Conservation (phyloP, 306 rosid genomes). For the Quillaja saponaria region DNA sequence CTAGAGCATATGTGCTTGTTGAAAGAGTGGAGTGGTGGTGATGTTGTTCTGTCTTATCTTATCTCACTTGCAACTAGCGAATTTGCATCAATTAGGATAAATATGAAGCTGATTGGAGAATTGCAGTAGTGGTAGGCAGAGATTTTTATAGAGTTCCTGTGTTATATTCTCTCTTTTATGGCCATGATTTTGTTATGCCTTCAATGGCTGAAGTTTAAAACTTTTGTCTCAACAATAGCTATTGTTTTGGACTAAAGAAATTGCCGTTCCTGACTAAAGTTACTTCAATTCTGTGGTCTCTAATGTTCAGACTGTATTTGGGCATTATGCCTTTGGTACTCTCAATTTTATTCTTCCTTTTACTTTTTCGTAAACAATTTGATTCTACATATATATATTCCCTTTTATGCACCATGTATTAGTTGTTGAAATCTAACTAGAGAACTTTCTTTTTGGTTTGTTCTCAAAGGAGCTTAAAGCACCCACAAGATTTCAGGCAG, state of each 20-base stretch:
- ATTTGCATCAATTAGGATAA: background rate
- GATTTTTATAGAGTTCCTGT: background rate
- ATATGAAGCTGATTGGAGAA: constrained; percentile 2
- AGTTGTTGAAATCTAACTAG: constrained; percentile 21
- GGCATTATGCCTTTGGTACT: background rate
- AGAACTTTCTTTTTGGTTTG: constrained; percentile 8
- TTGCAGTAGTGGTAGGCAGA: background rate
- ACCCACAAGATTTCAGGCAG: constrained; percentile 35
- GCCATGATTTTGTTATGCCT: too few relatives aligned
- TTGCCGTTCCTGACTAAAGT: too few relatives aligned
- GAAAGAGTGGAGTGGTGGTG: too few relatives aligned
- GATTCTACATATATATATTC: too few relatives aligned
- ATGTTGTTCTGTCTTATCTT: too few relatives aligned
- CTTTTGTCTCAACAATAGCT: too few relatives aligned
- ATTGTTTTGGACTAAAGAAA: too few relatives aligned
- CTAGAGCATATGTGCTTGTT: too few relatives aligned
- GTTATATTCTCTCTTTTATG: constrained; percentile 8
- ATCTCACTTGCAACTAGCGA: too few relatives aligned
- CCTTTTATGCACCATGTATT: background rate
- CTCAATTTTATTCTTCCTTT: constrained; percentile 14
- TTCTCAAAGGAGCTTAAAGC: constrained; percentile 31
- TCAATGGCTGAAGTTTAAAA: too few relatives aligned
- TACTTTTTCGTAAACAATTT: background rate
- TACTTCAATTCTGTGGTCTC: background rate
- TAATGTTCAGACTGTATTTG: background rate